Conservation (phyloP, 148 eudicot species). For the Cornus suecica region DNA sequence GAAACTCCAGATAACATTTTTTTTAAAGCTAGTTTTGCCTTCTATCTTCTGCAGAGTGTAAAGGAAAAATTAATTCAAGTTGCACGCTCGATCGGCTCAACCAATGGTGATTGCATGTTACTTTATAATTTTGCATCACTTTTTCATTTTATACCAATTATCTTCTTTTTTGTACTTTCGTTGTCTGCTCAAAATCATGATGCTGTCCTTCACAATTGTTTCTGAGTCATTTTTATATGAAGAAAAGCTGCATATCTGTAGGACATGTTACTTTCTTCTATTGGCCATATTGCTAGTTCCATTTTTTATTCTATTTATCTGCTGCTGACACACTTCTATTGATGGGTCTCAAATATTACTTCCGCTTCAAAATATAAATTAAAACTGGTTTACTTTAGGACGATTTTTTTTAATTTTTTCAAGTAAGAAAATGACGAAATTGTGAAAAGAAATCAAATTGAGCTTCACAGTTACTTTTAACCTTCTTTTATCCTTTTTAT, state of each 20-base stretch:
- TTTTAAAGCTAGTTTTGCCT: slow-evolving; percentile 4
- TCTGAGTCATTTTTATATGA: not conserved
- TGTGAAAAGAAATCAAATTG: no score
- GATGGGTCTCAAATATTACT: not conserved
- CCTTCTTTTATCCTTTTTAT: no score
- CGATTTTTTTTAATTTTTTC: not conserved
- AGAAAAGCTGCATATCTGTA: not conserved
- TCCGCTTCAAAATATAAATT: no score
- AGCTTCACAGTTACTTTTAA: no score
- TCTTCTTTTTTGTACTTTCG: no score
- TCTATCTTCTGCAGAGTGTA: slow-evolving; percentile 43
- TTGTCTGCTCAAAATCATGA: not conserved
- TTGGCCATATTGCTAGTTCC: not conserved
- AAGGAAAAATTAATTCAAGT: slow-evolving; percentile 75
- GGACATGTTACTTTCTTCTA: not conserved
- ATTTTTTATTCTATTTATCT: no score
- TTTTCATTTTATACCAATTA: not conserved
- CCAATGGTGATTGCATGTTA: slow-evolving; percentile 40
- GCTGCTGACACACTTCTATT: not conserved
- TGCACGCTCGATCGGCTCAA: slow-evolving; percentile 56
- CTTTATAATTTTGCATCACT: not conserved
- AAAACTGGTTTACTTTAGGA: no score
- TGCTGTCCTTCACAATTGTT: no score
- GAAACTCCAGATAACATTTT: not conserved
- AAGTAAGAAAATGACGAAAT: not conserved